Evolutionary conservation across 2,329 filamentous ascomycete species (phyloP), one percentile per base, ranked within the genome.

Genomic region (Colletotrichum spinosum): DNA sequence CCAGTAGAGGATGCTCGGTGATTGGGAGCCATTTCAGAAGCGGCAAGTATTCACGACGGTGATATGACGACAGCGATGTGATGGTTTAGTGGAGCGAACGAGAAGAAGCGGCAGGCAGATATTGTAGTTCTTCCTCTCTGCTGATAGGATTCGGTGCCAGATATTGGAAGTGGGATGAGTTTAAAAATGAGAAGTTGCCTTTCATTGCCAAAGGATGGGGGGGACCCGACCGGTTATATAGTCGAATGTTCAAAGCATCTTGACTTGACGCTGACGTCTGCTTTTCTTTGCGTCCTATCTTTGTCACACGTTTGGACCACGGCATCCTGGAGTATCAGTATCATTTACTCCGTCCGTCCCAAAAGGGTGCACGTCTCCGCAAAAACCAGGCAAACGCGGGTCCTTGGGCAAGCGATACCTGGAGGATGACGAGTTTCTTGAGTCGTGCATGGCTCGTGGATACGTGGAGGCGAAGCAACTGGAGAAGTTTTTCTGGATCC

Each of bases 341-440:
- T 25, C 25, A 4, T 25, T 4, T 25, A 5, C 38, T 15, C 55
- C 15, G 6, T 17, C 9, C 33, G 6, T 17, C 9, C 33, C 41
- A 41, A 55, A 49, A 44, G 51, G 38, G 51, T 53, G 57, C 41
- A 51, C 17, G 56, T 57, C 45, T 67, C 67, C 67, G 66, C 66
- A 67, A 68, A 65, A 67, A 68, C 56, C 55, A 68, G 65, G 67
- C 60, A 68, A 68, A 58, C 65, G 65, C 60, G 60, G 65, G 58
- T 49, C 58, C 63, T 44, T 25, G 42, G 53, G 25, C 53, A 35
- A 63, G 39, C 56, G 63, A 66, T 44, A 63, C 58, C 41, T 41
- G 38, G 62, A 53, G 63, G 52, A 63, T 48, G 63, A 63, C 44
- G 63, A 63, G 58, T 66, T 63, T 63, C 63, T 66, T 66, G 63